Base-by-base conservation (phyloP, 495 filamentous ascomycete genomes). In the Neurospora intermedia region DNA sequence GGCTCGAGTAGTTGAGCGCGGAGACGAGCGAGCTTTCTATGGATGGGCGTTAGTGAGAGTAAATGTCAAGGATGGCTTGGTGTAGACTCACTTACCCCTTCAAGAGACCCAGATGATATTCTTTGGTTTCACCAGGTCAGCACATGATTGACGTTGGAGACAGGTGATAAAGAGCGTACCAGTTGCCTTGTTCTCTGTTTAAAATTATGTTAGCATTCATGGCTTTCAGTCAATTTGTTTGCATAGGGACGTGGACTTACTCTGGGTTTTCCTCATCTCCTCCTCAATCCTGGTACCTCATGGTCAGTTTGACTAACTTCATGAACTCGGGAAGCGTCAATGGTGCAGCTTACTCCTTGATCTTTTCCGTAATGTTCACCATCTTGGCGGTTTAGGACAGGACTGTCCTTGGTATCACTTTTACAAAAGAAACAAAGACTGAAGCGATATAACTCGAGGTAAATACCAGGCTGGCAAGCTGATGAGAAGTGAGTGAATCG, bases 361-460 rank as follows among this genome's bases (percentile, higher is more conserved):
- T 99, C 88, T 97, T 98, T 69, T 99, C 96, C 71, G 96, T 97
- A 73, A 99, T 98, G 85, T 98, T 98, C 84, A 98, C 96, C 96
- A 99, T 99, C 76, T 87, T 94, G 89, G 73, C 85, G 81, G 84
- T 82, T 73, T 73, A 71, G 75, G 72, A 70, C 75, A 70, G 43
- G 10, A 31, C 13, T 31, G 70, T 45, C 74, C 73, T 71, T 23
- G 75, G 71, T 23, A 66, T 35, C 69, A 23, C 73, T 20, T 9
- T 42, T 1, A 39, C 0, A 9, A 39, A 45, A 59, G 31, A 74
- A 76, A 70, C 35, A 74, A 75, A 75, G 62, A 66, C 71, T 71
- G 69, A 38, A 70, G 38, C 11, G 69, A 20, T 10, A 40, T 16
- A 20, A 70, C 9, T 70, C 16, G 16, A 54, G 41, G 62, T 72